Evolutionary conservation across 2,329 filamentous ascomycete genomes (phyloP).

Genomic region (Dactylella cylindrospora): DNA sequence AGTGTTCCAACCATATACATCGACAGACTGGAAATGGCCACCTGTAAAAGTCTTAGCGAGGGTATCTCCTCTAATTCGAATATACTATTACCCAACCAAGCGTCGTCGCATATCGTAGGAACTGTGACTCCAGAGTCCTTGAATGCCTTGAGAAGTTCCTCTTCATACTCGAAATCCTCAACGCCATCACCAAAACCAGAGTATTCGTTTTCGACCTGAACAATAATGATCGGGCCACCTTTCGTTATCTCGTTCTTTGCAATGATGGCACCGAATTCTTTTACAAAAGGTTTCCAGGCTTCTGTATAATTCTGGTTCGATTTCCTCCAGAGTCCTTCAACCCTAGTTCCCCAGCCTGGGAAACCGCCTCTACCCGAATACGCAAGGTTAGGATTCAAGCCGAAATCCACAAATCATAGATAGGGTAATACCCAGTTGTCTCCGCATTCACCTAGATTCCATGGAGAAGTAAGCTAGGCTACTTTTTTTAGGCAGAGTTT

Average conservation of each 20-base stretch:
- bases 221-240: constrained; percentile 67
- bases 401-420: constrained; percentile 78
- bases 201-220: constrained; percentile 67
- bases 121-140: constrained; percentile 32
- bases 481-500: not conserved
- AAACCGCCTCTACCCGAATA: constrained; percentile 16
- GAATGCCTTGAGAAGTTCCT: constrained; percentile 23
- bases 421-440: constrained; percentile 55
- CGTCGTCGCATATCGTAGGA: constrained; percentile 37
- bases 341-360: constrained; percentile 38
- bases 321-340: constrained; percentile 53
- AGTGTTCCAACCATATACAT: constrained; percentile 41
- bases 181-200: constrained; percentile 52
- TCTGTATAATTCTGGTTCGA: constrained; percentile 53
- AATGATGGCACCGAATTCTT: constrained; percentile 56
- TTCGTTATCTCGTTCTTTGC: constrained; percentile 58
- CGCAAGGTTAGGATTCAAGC: constrained; percentile 64
- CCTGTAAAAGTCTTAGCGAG: constrained; percentile 1
- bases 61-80: not conserved
- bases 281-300: constrained; percentile 57
- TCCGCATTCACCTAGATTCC: constrained; percentile 55
- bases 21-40: constrained; percentile 33
- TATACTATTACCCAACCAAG: constrained; percentile 20
- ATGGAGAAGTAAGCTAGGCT: constrained; percentile 19
- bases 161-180: constrained; percentile 34